Conservation (phyloP, 2,329 filamentous ascomycete species). For the Aspergillus puulaauensis region DNA sequence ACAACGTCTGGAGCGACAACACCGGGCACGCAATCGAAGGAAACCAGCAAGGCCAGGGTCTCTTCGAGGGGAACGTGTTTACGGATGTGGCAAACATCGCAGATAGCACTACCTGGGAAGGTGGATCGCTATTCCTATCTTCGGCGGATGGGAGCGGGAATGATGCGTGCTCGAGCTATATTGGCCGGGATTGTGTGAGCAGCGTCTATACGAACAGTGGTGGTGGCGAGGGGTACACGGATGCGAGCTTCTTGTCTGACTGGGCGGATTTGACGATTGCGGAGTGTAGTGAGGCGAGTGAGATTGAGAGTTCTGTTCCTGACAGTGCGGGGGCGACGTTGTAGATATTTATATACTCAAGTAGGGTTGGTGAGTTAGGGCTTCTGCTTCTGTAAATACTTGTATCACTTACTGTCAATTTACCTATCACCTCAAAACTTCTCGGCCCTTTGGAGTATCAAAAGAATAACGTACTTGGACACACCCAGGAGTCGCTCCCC, state of each 20-base stretch:
- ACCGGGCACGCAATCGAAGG: slow-evolving; percentile 46
- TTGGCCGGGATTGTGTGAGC: not conserved
- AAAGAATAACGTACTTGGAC: too few species aligned
- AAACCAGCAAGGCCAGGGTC: slow-evolving; percentile 22
- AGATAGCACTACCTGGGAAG: not conserved
- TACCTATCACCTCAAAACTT: too few species aligned
- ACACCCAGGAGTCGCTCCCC: too few species aligned
- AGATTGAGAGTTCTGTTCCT: not conserved
- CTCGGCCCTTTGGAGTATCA: too few species aligned
- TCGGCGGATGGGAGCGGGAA: not conserved
- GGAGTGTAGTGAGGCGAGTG: not conserved
- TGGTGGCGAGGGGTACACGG: not conserved
- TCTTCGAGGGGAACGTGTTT: slow-evolving; percentile 50
- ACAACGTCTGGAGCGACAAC: slow-evolving; percentile 38
- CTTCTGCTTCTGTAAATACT: too few species aligned
- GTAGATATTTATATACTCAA: too few species aligned
- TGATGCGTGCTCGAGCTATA: not conserved
- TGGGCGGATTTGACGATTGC: not conserved
- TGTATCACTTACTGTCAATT: too few species aligned
- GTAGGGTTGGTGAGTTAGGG: too few species aligned
- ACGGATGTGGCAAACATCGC: slow-evolving; percentile 28
- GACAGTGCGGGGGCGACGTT: not conserved
- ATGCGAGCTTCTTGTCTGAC: not conserved
- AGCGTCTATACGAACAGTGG: not conserved
- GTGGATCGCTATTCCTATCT: not conserved